Evolutionary conservation across 2,329 filamentous ascomycete species (phyloP).

Genomic region (Penicillium sp.): DNA sequence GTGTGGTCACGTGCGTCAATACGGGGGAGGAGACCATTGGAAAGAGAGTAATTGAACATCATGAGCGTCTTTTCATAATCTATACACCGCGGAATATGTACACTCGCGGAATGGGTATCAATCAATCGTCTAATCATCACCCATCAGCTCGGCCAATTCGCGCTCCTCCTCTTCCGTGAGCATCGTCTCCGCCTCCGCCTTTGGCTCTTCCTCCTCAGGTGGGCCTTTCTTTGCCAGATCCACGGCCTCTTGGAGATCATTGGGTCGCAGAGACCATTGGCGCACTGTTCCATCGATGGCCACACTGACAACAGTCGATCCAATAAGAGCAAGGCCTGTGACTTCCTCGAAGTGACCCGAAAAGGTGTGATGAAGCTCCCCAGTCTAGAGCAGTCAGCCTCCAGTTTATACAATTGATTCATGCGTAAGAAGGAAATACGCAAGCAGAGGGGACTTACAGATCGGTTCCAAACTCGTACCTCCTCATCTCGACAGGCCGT

Average conservation of each 20-base stretch:
- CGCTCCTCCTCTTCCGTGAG: slow-evolving; percentile 90
- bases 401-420: not conserved
- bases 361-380: slow-evolving; percentile 73
- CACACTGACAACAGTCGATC: slow-evolving; percentile 70
- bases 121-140: slow-evolving; percentile 55
- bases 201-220: slow-evolving; percentile 50
- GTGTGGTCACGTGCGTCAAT: slow-evolving; percentile 28
- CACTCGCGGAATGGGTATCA: slow-evolving; percentile 18
- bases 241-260: slow-evolving; percentile 61
- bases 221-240: slow-evolving; percentile 53
- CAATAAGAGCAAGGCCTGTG: slow-evolving; percentile 73
- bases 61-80: not conserved
- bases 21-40: not conserved
- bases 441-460: slow-evolving; percentile 37
- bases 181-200: slow-evolving; percentile 54
- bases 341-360: slow-evolving; percentile 93
- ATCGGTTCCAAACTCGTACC: slow-evolving; percentile 83
- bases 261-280: slow-evolving; percentile 74
- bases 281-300: slow-evolving; percentile 89
- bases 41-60: not conserved
- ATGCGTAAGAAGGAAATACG: not conserved
- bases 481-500: slow-evolving; percentile 92
- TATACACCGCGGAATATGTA: not conserved
- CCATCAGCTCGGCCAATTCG: slow-evolving; percentile 90
- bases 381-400: slow-evolving; percentile 56